Percentiles rank a stretch among this genome's conserved stretches.
Conservation (phyloP, 176 grass and related monocot species). For the Avena sativa region DNA sequence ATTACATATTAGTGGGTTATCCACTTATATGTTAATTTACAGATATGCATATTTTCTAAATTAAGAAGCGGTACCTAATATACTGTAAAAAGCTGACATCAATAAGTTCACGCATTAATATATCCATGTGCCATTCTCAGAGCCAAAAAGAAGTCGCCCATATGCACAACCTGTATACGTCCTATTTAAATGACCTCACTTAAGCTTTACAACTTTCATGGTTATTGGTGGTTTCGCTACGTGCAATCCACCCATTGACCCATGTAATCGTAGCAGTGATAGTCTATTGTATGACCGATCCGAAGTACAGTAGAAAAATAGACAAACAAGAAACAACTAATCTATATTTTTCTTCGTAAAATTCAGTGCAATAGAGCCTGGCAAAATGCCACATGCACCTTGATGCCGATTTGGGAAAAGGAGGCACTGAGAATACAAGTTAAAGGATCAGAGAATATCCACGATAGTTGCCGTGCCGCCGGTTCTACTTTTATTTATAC, state of each 20-base stretch:
- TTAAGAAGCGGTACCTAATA: background rate
- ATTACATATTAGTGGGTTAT: no score
- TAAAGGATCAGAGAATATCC: no score
- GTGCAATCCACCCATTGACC: background rate
- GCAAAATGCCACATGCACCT: background rate
- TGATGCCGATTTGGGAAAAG: background rate
- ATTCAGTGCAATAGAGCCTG: background rate
- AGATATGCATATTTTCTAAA: background rate
- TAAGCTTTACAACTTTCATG: background rate
- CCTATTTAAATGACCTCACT: background rate
- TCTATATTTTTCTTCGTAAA: background rate
- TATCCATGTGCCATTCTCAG: background rate
- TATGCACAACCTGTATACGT: background rate
- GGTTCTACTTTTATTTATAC: no score
- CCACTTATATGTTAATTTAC: background rate
- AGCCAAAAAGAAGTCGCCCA: background rate
- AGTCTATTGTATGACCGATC: background rate
- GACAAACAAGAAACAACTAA: background rate
- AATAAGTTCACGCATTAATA: background rate
- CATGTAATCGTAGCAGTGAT: background rate
- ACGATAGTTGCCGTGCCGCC: no score
- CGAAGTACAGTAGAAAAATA: background rate
- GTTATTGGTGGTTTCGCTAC: background rate
- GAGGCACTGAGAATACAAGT: background rate
- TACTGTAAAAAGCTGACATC: background rate